Evolutionary conservation across 2,329 filamentous ascomycete genomes (phyloP).

Genomic region (Escovopsis sp.): DNA sequence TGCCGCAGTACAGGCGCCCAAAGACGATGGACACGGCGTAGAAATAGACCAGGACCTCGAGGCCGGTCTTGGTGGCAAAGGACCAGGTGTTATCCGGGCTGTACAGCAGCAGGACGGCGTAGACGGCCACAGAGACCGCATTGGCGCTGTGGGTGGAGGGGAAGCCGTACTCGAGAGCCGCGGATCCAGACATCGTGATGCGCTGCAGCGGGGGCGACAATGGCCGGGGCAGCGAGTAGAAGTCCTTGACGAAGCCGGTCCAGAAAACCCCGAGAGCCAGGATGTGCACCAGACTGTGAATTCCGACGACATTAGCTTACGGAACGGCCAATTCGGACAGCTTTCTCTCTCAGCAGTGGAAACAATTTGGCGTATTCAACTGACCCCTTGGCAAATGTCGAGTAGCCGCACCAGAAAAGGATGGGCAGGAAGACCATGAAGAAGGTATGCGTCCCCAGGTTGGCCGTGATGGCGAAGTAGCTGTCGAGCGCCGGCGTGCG

Average conservation of each 20-base stretch:
- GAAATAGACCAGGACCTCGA: conserved; percentile 61
- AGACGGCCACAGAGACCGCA: conserved; percentile 84
- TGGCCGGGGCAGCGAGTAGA: conserved; percentile 81
- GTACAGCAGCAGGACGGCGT: conserved; percentile 57
- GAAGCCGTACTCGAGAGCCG: conserved; percentile 90
- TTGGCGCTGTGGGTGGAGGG: conserved; percentile 96
- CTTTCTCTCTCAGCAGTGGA: background rate
- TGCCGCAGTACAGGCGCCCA: conserved; percentile 88
- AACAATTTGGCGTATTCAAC: too few species aligned
- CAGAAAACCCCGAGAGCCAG: conserved; percentile 68
- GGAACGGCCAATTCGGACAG: background rate
- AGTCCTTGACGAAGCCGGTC: conserved; percentile 87
- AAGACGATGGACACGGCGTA: conserved; percentile 83
- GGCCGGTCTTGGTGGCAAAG: conserved; percentile 38
- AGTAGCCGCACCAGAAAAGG: conserved; percentile 90
- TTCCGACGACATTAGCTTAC: conserved; percentile 8
- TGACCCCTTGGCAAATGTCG: conserved; percentile 59
- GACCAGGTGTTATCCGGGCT: conserved; percentile 47
- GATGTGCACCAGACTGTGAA: conserved; percentile 50
- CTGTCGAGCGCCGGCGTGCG: conserved; percentile 78
- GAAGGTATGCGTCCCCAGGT: conserved; percentile 93
- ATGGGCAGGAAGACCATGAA: conserved; percentile 95
- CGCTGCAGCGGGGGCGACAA: conserved; percentile 81
- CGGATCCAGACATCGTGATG: conserved; percentile 95
- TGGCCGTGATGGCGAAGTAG: conserved; percentile 94